Conservation (phyloP, 164 flowering plant genomes). For the Nelumbo lutea region DNA sequence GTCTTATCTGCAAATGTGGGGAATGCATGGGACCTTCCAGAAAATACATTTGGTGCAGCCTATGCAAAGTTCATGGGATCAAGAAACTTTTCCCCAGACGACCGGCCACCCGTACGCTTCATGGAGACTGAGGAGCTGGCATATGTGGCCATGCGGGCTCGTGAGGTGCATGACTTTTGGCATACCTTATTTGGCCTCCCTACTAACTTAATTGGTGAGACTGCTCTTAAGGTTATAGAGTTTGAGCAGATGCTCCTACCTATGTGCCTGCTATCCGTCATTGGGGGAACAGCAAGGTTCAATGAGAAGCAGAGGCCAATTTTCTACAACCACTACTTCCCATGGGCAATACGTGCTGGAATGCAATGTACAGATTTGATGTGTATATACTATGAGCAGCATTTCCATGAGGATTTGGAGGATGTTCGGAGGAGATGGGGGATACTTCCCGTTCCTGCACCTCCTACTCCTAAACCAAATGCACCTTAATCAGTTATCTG, state of each 20-base stretch:
- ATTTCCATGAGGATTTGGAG: slow-evolving; percentile 83
- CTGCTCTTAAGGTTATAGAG: slow-evolving; percentile 92
- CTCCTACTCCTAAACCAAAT: slow-evolving; percentile 17
- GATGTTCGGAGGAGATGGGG: slow-evolving; percentile 73
- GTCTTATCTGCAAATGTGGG: slow-evolving; percentile 73
- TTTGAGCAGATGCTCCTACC: slow-evolving; percentile 98
- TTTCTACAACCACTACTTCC: slow-evolving; percentile 74
- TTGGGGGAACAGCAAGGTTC: slow-evolving; percentile 82
- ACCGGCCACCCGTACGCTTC: slow-evolving; percentile 87
- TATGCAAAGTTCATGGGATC: slow-evolving; percentile 95
- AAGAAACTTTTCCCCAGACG: slow-evolving; percentile 96
- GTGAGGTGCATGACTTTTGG: slow-evolving; percentile 98
- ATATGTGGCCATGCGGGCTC: slow-evolving; percentile 83
- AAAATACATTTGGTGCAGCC: slow-evolving; percentile 91
- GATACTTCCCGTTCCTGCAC: slow-evolving; percentile 61
- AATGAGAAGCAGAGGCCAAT: slow-evolving; percentile 61
- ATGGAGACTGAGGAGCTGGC: slow-evolving; percentile 92
- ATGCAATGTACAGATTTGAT: slow-evolving; percentile 66
- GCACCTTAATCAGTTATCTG: not conserved
- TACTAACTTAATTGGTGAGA: slow-evolving; percentile 87
- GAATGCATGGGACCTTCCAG: slow-evolving; percentile 87
- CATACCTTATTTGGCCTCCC: slow-evolving; percentile 87
- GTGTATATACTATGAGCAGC: slow-evolving; percentile 79
- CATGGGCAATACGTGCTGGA: slow-evolving; percentile 86
- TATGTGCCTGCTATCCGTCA: slow-evolving; percentile 78